phyloP scores from a whole-genome alignment of 306 rosid genomes.

The Ammopiptanthus mongolicus region DNA sequence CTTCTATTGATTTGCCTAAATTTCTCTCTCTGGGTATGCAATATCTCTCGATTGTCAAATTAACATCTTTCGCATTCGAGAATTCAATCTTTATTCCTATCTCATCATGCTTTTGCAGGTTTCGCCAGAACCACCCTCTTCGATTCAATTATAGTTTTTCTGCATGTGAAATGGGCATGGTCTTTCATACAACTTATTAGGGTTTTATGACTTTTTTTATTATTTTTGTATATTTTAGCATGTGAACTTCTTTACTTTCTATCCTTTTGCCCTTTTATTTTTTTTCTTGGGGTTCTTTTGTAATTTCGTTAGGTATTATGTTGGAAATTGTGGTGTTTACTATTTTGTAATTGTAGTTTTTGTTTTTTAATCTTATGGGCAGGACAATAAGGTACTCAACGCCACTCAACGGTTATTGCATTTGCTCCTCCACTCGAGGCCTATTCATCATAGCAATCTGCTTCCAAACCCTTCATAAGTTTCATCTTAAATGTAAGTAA shows the following conservation, averaged over 20 bases:
- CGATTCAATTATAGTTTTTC: not conserved
- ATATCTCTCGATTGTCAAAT: no score
- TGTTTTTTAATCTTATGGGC: not conserved
- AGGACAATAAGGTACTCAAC: slow-evolving; percentile 33
- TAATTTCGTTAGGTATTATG: not conserved
- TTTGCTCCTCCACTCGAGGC: slow-evolving; percentile 67
- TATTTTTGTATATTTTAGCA: not conserved
- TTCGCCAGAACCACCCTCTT: not conserved
- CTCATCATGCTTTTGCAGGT: slow-evolving; percentile 65
- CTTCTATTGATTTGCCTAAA: no score
- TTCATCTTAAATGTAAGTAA: slow-evolving; percentile 63
- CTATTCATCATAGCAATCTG: slow-evolving; percentile 64
- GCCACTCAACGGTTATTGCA: slow-evolving; percentile 58
- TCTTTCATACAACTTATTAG: not conserved
- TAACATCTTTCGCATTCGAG: slow-evolving; percentile 46
- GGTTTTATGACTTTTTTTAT: slow-evolving; percentile 16
- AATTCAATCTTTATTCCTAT: slow-evolving; percentile 64
- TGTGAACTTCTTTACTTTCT: not conserved
- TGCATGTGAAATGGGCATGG: not conserved
- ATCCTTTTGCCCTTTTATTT: no score
- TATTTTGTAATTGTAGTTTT: slow-evolving; percentile 4
- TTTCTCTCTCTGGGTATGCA: no score
- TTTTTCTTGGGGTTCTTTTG: no score
- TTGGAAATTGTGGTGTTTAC: not conserved
- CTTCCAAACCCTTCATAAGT: slow-evolving; percentile 71